These are phyloP conservation scores for Scleroderma bovista DNA, from an alignment of 768 basidiomycete genomes.

Conservation along the genomic window DNA sequence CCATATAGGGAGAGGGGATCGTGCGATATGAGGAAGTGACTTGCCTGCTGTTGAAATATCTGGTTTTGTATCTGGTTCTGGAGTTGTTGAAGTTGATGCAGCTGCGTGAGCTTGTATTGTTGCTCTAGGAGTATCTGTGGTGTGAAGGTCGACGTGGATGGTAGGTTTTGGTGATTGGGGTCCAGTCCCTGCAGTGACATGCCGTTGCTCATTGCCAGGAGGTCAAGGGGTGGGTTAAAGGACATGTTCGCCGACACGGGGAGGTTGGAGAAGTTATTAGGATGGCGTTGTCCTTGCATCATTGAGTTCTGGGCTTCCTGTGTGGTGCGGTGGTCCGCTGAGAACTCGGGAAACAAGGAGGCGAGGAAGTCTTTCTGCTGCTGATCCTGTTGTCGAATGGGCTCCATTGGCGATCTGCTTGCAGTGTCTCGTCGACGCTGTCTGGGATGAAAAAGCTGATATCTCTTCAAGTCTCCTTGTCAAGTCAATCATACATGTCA, in stretches of 20 bases:
- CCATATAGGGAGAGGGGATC: slow-evolving; percentile 4
- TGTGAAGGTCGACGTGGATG: slow-evolving; percentile 24
- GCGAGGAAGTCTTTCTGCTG: slow-evolving; percentile 33
- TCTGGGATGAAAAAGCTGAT: neutral
- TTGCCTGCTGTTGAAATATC: slow-evolving; percentile 86
- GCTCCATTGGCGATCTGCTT: slow-evolving; percentile 13
- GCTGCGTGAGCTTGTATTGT: slow-evolving; percentile 71
- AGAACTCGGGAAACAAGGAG: slow-evolving; percentile 29
- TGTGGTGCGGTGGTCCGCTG: slow-evolving; percentile 16
- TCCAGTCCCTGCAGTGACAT: slow-evolving; percentile 47
- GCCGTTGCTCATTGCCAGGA: slow-evolving; percentile 39
- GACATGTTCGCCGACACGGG: slow-evolving; percentile 6
- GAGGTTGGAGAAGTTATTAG: slow-evolving; percentile 1
- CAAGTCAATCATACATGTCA: neutral
- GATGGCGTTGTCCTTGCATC: slow-evolving; percentile 11
- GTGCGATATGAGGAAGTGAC: slow-evolving; percentile 14
- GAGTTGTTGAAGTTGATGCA: slow-evolving; percentile 72
- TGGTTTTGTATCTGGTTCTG: slow-evolving; percentile 84
- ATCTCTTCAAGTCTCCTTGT: neutral
- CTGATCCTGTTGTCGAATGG: slow-evolving; percentile 21
- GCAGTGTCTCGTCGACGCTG: neutral
- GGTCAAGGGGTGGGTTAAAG: slow-evolving; percentile 40
- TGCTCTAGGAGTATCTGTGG: slow-evolving; percentile 62
- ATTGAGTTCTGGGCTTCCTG: slow-evolving; percentile 17
- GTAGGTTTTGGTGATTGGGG: slow-evolving; percentile 3